These are phyloP conservation scores for Vaucheria bursata DNA, from an alignment of 352 stramenopile genomes.

Conservation along the genomic window DNA sequence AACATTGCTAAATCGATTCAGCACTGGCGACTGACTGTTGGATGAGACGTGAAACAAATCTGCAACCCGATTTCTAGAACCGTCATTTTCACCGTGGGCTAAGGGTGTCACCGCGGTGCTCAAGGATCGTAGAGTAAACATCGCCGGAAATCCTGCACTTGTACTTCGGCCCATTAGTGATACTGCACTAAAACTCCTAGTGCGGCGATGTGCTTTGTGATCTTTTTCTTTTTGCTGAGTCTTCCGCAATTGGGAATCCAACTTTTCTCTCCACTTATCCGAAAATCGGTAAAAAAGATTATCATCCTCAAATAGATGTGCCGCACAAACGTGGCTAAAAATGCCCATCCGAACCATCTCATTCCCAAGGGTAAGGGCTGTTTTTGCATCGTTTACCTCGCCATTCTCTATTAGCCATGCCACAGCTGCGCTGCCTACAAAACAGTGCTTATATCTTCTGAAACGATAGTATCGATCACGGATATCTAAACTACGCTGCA, in stretches of 20 bases:
- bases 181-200: background rate
- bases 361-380: conserved; percentile 3
- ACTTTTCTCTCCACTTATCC: background rate
- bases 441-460: conserved; percentile 33
- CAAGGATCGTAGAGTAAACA: background rate
- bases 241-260: background rate
- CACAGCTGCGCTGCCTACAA: conserved; percentile 25
- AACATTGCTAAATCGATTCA: too few relatives aligned
- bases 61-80: too few relatives aligned
- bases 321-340: background rate
- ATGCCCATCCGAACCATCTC: background rate
- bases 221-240: background rate
- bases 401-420: conserved; percentile 36
- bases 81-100: too few relatives aligned
- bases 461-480: conserved; percentile 32
- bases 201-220: background rate
- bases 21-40: too few relatives aligned
- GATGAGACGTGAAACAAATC: too few relatives aligned
- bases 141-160: background rate
- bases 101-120: too few relatives aligned
- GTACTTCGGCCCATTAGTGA: background rate
- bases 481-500: conserved; percentile 29
- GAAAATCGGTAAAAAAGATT: background rate
- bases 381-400: conserved; percentile 7
- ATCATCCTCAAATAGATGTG: background rate